Percentiles rank a stretch among this genome's conserved stretches.
These are phyloP conservation scores for Nicotiana tomentosiformis DNA, from an alignment of 257 asterid genomes.

Conservation along the genomic window DNA sequence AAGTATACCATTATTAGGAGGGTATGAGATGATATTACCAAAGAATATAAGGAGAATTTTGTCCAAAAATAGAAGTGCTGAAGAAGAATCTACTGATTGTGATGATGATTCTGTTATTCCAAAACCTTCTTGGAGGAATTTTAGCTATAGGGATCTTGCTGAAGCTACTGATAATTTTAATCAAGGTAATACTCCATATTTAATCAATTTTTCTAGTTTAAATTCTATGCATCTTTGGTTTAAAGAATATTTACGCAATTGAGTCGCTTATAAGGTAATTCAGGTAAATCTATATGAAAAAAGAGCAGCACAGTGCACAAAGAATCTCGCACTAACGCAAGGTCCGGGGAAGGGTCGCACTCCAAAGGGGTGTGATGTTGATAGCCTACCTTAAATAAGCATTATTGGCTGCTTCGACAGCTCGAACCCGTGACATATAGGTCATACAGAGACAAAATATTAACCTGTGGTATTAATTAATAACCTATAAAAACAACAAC, in stretches of 20 bases:
- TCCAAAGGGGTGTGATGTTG: no score
- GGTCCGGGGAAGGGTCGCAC: no score
- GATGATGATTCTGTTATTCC: conserved; percentile 43
- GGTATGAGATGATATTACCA: conserved; percentile 35
- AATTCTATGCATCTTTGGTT: background rate
- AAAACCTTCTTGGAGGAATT: conserved; percentile 82
- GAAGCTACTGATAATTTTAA: conserved; percentile 61
- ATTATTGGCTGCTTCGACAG: no score
- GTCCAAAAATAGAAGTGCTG: conserved; percentile 52
- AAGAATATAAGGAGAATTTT: conserved; percentile 37
- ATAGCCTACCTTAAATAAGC: no score
- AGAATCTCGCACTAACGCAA: no score
- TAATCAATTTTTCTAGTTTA: background rate
- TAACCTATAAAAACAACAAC: no score
- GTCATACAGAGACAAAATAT: no score
- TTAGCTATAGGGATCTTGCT: conserved; percentile 41
- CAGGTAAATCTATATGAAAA: background rate
- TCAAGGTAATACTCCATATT: conserved; percentile 34
- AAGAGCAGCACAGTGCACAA: no score
- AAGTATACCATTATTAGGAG: conserved; percentile 22
- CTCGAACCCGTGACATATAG: no score
- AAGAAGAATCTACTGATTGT: conserved; percentile 21
- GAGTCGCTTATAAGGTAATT: background rate
- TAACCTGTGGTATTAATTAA: no score
- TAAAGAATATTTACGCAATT: background rate